Evolutionary conservation across 352 stramenopile species (phyloP), one percentile per base, ranked within the genome.

Genomic region (Globisporangium cederbergense): DNA sequence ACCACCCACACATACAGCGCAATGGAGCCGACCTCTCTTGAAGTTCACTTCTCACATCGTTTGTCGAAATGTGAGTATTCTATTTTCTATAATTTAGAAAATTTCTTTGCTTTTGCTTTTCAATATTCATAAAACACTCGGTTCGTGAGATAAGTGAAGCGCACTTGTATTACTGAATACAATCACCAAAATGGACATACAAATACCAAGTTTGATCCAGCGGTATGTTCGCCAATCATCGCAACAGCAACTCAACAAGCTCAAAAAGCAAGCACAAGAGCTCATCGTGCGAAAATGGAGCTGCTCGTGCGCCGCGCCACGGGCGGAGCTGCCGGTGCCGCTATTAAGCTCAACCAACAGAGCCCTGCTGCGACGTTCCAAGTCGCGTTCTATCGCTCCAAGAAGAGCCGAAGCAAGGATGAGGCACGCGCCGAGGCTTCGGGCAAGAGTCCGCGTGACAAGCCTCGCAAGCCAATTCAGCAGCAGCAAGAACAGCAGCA

Each of bases 371-470:
- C 38, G 32, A 53, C 63, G 20, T 43, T 68, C 34, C 63, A 68
- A 22, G 66, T 81, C 28, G 77, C 75, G 34, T 78, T 70, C 58
- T 86, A 86, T 50, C 75, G 77, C 53, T 80, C 77, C 10, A 86
- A 86, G 64, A 77, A 77, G 25, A 81, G 63, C 43, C 68, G 78
- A 52, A 67, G 68, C 30, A 86, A 86, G 62, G 73, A 71, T 20
- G 69, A 73, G 20, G 60, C 67, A 62, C 64, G 28, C 59, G 65
- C 4, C 42, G 50, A 22, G 36, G 25, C 6, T 14, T 45, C 10
- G 8, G 40, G 22, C 36, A 65, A 43, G 38, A 59, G 6, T 9
- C 59, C n/a, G 28, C 54, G 22, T 36, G 3, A 57, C 56, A 73
- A 20, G 60, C 42, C 50, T 36, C 36, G 63, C 49, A 66, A 62